Base-by-base conservation (phyloP, 805 yeast species). In the Candida cerambycidarum region DNA sequence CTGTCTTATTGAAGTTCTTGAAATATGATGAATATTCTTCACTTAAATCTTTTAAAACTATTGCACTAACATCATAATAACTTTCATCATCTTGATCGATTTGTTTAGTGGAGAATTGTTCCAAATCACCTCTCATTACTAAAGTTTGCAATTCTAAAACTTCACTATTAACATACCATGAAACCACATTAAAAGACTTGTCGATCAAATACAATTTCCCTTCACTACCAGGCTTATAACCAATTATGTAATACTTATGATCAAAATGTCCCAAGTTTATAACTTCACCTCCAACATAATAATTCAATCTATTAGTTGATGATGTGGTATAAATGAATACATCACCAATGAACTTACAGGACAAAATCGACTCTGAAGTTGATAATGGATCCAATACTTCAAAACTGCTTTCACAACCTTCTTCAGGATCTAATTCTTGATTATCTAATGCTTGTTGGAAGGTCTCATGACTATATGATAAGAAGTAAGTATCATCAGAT, bases 261-360 rank as follows among this genome's bases (percentile, higher is more conserved):
- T 93, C 96, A 58, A 85, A 90, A 70, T 93, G 98, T 27, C 92
- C 89, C 64, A 93, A 79, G 60, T 89, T 93, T 63, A 89, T 88
- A 17, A 86, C 82, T 58, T 89, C 87, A 30, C 95, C 95, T 55
- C 99, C 99, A 47, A 93, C 98, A 48, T 89, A 79, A 63, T 93
- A 93, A 67, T 90, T 92, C 59, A 93, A 75, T 64, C 98, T 81
- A 68, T 89, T 88, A 30, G 73, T 59, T 17, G 95, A 75, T 14
- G 81, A 58, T 2, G 97, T 89, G 12, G 97, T 88, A 71, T 85
- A 93, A 41, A 93, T 80, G 62, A 92, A 90, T 35, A 93, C 97
- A 69, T 93, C 98, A 52, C 98, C 99, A 56, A 90, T 89, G 89
- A 97, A 93, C 63, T 83, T 84, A 57, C 97, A 97, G 21, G 95